Evolutionary conservation across 2,329 filamentous ascomycete genomes (phyloP), one percentile per base, ranked within the genome.

Genomic region (Trichoderma harzianum): DNA sequence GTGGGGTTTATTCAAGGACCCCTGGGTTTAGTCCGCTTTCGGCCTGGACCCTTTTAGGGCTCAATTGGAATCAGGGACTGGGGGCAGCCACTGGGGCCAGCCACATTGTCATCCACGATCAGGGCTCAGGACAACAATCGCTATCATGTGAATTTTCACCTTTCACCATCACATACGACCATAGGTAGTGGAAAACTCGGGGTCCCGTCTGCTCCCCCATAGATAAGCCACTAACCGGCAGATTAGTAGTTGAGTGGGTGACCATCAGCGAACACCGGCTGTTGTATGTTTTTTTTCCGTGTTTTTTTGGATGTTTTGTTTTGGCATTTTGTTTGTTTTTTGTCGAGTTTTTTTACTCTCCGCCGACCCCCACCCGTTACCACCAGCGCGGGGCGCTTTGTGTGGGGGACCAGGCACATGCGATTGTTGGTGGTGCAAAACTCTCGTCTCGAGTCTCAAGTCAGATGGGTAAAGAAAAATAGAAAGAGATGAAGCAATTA

Each of bases 151-250:
- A 64, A 47, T 51, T 16, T 51, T 5, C 36, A 26, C 4, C 26
- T 7, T 2, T 18, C 1, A 2, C 3, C 1, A 43, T 2, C 51
- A 68, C 64, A 68, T 58, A 68, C 64, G 64, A 32, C 51, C 64
- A 68, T 68, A 68, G 64, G 64, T 68, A 58, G 64, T 32, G 64
- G 64, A 58, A 4, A 67, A 57, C 28, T 67, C 64, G 51, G 64
- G 51, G 64, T 67, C 47, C 28, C 47, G 18, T 51, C n/a, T 21
- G n/a, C 53, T 57, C 24, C 26, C 14, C 14, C 14, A 57, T 18
- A 57, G 24, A 28, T 28, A 57, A 57, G 53, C 53, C 14, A 5
- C 16, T 57, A 28, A 57, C 14, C 16, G 24, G 53, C 14, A 57
- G 24, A 57, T 57, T 57, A 57, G 39, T 43, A 43, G 39, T 43